Percentiles rank a stretch among this genome's conserved stretches.
Evolutionary conservation across 1,284 basidiomycete genomes (phyloP).

Genomic region (Ceratobasidium sp.): DNA sequence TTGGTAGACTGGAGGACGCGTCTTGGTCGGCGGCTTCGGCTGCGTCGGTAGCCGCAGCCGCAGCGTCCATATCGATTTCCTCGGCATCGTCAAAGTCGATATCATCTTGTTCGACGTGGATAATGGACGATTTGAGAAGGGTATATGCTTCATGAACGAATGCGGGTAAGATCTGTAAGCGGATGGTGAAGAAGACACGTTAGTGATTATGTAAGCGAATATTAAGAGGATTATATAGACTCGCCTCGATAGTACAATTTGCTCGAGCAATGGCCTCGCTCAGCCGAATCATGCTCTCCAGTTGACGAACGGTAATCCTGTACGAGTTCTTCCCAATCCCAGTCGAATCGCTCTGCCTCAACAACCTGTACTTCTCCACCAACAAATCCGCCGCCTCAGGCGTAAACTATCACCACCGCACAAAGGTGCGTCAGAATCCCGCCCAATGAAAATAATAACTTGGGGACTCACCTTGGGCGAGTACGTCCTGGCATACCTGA

Average conservation of each 20-base stretch:
- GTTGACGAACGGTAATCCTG: conserved; percentile 70
- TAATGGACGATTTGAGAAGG: conserved; percentile 95
- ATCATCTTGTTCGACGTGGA: conserved; percentile 99
- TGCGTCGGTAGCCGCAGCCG: conserved; percentile 54
- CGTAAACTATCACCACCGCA: conserved; percentile 77
- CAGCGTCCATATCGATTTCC: conserved; percentile 60
- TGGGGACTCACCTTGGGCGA: conserved; percentile 83
- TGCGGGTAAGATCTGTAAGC: conserved; percentile 83
- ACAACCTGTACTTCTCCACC: conserved; percentile 94
- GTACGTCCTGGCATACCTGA: conserved; percentile 96
- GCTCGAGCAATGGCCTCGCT: conserved; percentile 87
- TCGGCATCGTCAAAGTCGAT: conserved; percentile 95
- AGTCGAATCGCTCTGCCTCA: conserved; percentile 92
- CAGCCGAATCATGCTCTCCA: conserved; percentile 73
- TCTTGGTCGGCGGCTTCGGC: conserved; percentile 51
- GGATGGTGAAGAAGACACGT: background rate
- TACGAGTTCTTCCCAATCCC: conserved; percentile 80
- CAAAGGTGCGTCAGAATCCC: background rate
- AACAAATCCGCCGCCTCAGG: conserved; percentile 92
- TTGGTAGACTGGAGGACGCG: conserved; percentile 17
- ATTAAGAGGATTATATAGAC: conserved; percentile 46
- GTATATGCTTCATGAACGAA: conserved; percentile 97
- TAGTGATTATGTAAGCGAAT: background rate
- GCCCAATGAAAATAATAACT: conserved; percentile 29
- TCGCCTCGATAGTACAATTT: conserved; percentile 90